Conservation (phyloP, 2,329 filamentous ascomycete genomes). For the Trichoderma pleuroti region DNA sequence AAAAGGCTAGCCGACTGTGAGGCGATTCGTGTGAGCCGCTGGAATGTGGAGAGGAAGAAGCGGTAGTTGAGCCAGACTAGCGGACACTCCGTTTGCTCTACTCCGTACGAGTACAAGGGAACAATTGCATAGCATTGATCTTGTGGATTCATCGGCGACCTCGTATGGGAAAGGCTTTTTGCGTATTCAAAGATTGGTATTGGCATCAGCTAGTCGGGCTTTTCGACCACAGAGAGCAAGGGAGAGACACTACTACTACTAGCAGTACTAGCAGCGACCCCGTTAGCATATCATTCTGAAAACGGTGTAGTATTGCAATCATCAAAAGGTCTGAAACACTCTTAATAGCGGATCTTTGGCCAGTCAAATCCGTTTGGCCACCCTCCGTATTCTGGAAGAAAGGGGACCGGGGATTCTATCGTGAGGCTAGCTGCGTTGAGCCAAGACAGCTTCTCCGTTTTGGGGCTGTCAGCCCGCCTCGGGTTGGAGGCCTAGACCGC, state of each 20-base stretch:
- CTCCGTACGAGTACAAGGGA: not conserved
- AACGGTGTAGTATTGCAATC: not conserved
- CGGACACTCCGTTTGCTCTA: not conserved
- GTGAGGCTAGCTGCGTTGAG: not conserved
- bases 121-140: not conserved
- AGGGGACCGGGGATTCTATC: not conserved
- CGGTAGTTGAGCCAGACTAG: not conserved
- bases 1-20: not conserved
- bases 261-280: not conserved
- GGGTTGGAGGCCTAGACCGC: not conserved
- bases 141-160: not conserved
- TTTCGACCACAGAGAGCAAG: not conserved
- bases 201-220: not conserved
- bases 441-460: not conserved
- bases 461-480: not conserved
- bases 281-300: not conserved
- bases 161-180: not conserved
- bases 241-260: not conserved
- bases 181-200: not conserved
- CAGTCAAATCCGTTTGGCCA: not conserved
- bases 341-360: not conserved
- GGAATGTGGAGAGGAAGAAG: not conserved
- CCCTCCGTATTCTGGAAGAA: not conserved
- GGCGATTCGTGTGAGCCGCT: not conserved
- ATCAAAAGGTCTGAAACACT: not conserved